A percentile compares a stretch with the other conserved stretches of the same genome.
phyloP scores from a whole-genome alignment of 2,329 filamentous ascomycete genomes.

The Helotiales sp. region DNA sequence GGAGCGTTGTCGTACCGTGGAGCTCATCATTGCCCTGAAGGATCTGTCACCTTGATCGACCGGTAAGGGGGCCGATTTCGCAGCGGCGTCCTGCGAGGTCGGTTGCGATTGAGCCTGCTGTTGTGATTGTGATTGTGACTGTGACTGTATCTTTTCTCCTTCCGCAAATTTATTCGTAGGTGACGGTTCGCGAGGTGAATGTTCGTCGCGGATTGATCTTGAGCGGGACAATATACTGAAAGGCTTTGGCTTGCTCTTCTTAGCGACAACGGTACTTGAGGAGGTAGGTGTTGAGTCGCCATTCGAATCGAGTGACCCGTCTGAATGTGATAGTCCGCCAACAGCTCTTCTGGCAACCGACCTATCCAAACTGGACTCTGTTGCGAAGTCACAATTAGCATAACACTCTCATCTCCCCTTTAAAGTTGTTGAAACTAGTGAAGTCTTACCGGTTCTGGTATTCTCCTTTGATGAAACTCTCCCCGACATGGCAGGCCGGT shows the following conservation, averaged over 20 bases:
- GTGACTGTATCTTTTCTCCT: constrained; percentile 44
- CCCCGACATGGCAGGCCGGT: constrained; percentile 36
- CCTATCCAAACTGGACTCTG: constrained; percentile 36
- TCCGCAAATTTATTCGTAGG: constrained; percentile 31
- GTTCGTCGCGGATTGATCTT: constrained; percentile 51
- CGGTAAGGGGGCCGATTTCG: constrained; percentile 66
- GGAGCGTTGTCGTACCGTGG: constrained; percentile 71
- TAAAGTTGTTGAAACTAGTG: constrained; percentile 25
- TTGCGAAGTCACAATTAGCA: constrained; percentile 25
- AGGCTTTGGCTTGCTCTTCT: constrained; percentile 42
- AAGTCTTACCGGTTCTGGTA: constrained; percentile 41
- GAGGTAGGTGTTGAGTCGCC: constrained; percentile 28
- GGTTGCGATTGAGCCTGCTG: not conserved
- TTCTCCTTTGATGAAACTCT: constrained; percentile 41
- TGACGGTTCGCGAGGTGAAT: constrained; percentile 34
- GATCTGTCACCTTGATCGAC: constrained; percentile 59
- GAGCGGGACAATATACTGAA: constrained; percentile 47
- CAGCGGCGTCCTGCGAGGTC: constrained; percentile 23
- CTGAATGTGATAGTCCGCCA: constrained; percentile 37
- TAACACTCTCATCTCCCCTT: not conserved
- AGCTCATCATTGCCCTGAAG: constrained; percentile 69
- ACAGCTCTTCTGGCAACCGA: constrained; percentile 39
- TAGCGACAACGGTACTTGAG: constrained; percentile 25
- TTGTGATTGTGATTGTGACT: constrained; percentile 44
- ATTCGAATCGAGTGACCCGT: constrained; percentile 36